These are phyloP conservation scores for Plasmodium vivax DNA, from an alignment of 169 alveolate genomes.

Conservation along the genomic window DNA sequence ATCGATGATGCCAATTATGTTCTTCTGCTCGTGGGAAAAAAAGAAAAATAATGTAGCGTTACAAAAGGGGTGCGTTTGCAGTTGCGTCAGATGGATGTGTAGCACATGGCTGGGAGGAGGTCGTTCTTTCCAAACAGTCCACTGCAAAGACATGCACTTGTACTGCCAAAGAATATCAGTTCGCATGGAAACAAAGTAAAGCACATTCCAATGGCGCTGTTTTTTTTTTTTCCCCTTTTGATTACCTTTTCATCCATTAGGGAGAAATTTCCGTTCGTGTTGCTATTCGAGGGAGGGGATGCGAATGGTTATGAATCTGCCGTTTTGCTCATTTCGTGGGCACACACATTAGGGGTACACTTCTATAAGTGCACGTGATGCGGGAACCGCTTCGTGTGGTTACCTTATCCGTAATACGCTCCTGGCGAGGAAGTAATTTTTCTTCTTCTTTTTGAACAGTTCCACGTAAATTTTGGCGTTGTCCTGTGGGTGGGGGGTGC, in stretches of 20 bases:
- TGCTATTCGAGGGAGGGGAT: conserved; percentile 1
- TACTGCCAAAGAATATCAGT: neutral
- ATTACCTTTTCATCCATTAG: conserved; percentile 44
- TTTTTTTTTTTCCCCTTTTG: neutral
- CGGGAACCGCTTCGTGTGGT: neutral
- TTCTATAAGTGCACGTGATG: neutral
- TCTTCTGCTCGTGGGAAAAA: conserved; percentile 28
- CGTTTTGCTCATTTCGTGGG: neutral
- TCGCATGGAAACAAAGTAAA: neutral
- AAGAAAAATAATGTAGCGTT: neutral
- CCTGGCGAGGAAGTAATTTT: conserved; percentile 61
- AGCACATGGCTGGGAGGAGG: neutral
- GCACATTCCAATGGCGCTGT: neutral
- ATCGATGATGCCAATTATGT: conserved; percentile 61
- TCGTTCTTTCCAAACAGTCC: neutral
- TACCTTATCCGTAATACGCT: conserved; percentile 57
- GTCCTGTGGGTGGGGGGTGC: conserved; percentile 8
- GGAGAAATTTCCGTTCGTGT: conserved; percentile 33
- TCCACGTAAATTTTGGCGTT: conserved; percentile 51
- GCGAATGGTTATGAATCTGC: neutral
- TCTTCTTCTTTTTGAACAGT: conserved; percentile 48
- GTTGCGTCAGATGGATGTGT: neutral
- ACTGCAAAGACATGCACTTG: neutral
- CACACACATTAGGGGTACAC: neutral
- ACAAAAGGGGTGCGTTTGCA: neutral